Evolutionary conservation across 139 green algal genomes (phyloP), one percentile per base, ranked within the genome.

Genomic region (Astrephomene gubernaculifera): DNA sequence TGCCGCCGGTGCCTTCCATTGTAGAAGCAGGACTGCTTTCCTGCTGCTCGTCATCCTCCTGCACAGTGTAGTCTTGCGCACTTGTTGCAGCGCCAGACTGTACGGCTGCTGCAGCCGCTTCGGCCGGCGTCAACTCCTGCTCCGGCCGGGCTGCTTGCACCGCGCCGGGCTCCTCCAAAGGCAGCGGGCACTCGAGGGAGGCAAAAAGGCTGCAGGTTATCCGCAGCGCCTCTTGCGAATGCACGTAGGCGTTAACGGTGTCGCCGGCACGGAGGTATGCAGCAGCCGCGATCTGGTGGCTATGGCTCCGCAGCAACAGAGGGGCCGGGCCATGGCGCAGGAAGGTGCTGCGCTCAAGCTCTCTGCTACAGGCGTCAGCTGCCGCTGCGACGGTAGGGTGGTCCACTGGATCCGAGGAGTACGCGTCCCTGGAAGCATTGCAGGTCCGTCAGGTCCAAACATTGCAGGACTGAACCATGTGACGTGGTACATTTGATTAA

Each of bases 161-260:
- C 5, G 45, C 68, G 7, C 49, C 31, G 38, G 31, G 31, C 35
- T 61, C 36, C 8, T 54, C 63, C 71, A 2, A 5, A 21, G 29
- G 31, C n/a, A 4, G 19, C 31, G 74, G 27, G 61, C n/a, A 31
- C 0, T 74, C 63, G 0, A 84, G 17, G 7, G 35, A 8, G 5
- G 38, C 22, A 22, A 81, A 71, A 6, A 85, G 57, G 22, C 39
- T 44, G 33, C 69, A 68, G 5, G 86, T 84, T 33, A 89, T 65
- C 5, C 71, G 70, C 36, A 89, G 86, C 5, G 86, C 79, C 71
- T 89, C 79, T 45, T 89, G 79, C 17, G 63, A 64, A 6, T 84
- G 74, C n/a, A 53, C 33, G 52, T 85, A 79, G 27, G 83, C 83
- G 5, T 3, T 39, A 6, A 41, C 49, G 3, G 78, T 74, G 49